Conservation (phyloP, 1,284 basidiomycete species). For the Sanghuangporus sanghuang region DNA sequence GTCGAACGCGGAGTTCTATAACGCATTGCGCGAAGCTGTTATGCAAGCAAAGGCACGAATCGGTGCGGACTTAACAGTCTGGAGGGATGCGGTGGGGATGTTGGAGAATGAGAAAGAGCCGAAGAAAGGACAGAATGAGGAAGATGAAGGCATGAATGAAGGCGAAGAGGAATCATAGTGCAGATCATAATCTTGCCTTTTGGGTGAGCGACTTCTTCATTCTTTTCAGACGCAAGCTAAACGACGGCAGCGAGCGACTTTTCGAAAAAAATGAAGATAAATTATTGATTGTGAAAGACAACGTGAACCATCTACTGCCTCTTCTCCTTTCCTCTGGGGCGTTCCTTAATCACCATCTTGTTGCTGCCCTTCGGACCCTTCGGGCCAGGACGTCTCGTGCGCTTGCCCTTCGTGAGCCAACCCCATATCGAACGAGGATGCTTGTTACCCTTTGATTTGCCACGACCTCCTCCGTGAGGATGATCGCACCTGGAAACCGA, state of each 20-base stretch:
- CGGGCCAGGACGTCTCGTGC: slow-evolving; percentile 87
- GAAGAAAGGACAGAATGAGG: slow-evolving; percentile 31
- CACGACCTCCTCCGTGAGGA: slow-evolving; percentile 97
- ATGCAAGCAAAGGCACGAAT: slow-evolving; percentile 43
- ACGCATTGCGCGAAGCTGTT: slow-evolving; percentile 43
- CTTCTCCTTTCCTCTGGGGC: slow-evolving; percentile 83
- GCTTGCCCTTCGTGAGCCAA: slow-evolving; percentile 86
- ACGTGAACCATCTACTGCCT: slow-evolving; percentile 13
- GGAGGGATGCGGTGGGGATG: slow-evolving; percentile 65
- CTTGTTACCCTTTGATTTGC: slow-evolving; percentile 95
- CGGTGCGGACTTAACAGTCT: slow-evolving; percentile 60
- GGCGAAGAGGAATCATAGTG: slow-evolving; percentile 32
- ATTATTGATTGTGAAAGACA: neutral
- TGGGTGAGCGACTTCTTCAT: neutral
- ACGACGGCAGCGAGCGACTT: neutral
- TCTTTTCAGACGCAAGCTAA: neutral
- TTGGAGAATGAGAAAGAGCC: slow-evolving; percentile 43
- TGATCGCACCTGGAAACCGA: slow-evolving; percentile 68
- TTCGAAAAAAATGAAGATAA: neutral
- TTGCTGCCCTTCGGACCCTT: slow-evolving; percentile 88
- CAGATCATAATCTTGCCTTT: neutral
- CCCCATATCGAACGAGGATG: slow-evolving; percentile 90
- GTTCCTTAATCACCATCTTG: slow-evolving; percentile 88
- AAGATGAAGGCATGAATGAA: slow-evolving; percentile 29
- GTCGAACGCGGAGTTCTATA: slow-evolving; percentile 44